Base-by-base conservation (phyloP, 345 rosid genomes). In the Salix caprea region DNA sequence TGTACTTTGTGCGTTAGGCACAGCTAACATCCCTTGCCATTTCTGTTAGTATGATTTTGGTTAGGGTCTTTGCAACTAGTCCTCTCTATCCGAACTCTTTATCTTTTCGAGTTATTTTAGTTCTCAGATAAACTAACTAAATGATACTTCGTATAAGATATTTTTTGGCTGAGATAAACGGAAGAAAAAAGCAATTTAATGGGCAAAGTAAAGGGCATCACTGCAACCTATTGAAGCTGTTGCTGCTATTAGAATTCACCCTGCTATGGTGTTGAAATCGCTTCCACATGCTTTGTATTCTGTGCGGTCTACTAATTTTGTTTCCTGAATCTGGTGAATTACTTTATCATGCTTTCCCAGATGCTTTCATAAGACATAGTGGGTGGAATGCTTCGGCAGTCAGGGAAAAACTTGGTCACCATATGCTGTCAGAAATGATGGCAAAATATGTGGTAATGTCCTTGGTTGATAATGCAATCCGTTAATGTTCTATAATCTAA, bases 351-450 rank as follows among this genome's bases (percentile, higher is more conserved):
- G 14, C 66, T 72, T 48, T 74, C 52, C n/a, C 82, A 92, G 97
- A 88, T 82, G 92, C 91, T 80, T 80, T 81, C 36, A 80, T 89
- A 74, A 67, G 74, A 73, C 92, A 88, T 78, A 90, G 91, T 6
- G 71, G 83, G 61, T 92, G 97, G 97, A 89, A 89, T 86, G 82
- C 90, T 78, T 86, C 85, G 69, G 90, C 84, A 80, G 75, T 88
- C 67, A 82, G 85, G 40, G 91, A 88, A 66, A 89, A 89, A 75
- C 90, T 89, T 83, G 79, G 24, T 24, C 90, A 86, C 65, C 91
- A 87, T 80, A 86, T 92, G 81, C 74, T 90, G 46, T 84, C 92
- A 70, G 93, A 85, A 83, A 73, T 89, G 77, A 78, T 78, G 28
- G 78, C 81, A 34, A 87, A 77, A 72, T 84, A 61, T 77, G 91